Percentiles rank a stretch among this genome's conserved stretches.
phyloP scores from a whole-genome alignment of 2,329 filamentous ascomycete genomes.

The Shiraia bambusicola region DNA sequence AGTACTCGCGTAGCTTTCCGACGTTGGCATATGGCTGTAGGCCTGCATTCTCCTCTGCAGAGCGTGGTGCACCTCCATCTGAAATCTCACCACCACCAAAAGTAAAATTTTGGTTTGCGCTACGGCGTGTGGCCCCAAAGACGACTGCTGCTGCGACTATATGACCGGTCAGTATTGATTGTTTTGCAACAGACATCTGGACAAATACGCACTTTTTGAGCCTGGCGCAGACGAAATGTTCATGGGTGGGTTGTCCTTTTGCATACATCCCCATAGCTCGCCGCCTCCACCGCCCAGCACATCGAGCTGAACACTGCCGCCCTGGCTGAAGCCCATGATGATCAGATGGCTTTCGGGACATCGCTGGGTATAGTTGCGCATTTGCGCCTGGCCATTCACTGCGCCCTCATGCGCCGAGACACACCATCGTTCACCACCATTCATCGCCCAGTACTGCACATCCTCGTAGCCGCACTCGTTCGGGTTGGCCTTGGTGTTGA shows the following conservation, averaged over 20 bases:
- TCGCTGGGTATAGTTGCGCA: constrained; percentile 30
- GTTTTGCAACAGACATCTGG: not conserved
- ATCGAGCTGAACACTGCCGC: constrained; percentile 27
- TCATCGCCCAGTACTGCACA: constrained; percentile 28
- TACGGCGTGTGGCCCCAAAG: constrained; percentile 28
- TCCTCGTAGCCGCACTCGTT: constrained; percentile 31
- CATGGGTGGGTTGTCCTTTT: constrained; percentile 25
- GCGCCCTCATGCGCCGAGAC: constrained; percentile 30
- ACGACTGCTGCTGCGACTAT: constrained; percentile 27
- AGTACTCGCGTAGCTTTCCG: constrained; percentile 62
- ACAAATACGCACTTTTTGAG: constrained; percentile 17
- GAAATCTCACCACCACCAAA: constrained; percentile 24
- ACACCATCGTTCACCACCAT: constrained; percentile 28
- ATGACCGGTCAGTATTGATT: constrained; percentile 6
- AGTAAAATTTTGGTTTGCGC: constrained; percentile 27
- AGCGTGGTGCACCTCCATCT: constrained; percentile 23
- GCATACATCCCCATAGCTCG: constrained; percentile 26
- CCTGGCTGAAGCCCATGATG: constrained; percentile 32
- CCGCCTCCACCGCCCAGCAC: constrained; percentile 30
- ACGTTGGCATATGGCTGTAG: constrained; percentile 37
- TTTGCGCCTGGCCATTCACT: constrained; percentile 26
- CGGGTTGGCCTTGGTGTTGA: constrained; percentile 25
- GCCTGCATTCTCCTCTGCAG: constrained; percentile 22
- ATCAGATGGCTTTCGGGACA: constrained; percentile 32
- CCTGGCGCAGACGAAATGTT: constrained; percentile 22